phyloP scores from a whole-genome alignment of 768 basidiomycete genomes.

The Leccinum olivaceopallidum region DNA sequence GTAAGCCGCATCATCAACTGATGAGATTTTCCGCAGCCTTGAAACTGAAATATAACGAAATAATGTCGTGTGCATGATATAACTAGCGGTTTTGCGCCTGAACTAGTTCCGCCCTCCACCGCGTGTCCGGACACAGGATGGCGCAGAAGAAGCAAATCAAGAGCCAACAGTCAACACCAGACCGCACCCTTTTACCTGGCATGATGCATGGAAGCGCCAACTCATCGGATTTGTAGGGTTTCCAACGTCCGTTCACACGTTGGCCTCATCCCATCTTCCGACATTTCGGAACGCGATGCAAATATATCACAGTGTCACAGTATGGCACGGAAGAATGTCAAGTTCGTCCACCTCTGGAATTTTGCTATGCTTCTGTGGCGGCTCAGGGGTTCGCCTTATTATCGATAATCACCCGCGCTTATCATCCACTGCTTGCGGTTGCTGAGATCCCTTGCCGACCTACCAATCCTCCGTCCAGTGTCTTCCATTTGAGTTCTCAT shows the following conservation, averaged over 20 bases:
- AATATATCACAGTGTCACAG: conserved; percentile 22
- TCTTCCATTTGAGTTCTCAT: conserved; percentile 3
- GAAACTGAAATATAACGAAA: conserved; percentile 9
- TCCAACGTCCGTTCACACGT: conserved; percentile 21
- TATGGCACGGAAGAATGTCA: conserved; percentile 19
- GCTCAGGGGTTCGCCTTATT: conserved; percentile 18
- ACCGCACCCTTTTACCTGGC: background rate
- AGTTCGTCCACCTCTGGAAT: conserved; percentile 24
- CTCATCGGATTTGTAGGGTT: conserved; percentile 5
- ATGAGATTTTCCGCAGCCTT: conserved; percentile 10
- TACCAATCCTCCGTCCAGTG: background rate
- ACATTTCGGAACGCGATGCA: conserved; percentile 9
- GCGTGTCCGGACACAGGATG: background rate
- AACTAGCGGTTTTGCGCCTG: conserved; percentile 14
- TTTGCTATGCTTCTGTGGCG: conserved; percentile 30
- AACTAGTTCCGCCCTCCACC: conserved; percentile 5
- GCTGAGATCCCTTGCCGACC: conserved; percentile 3
- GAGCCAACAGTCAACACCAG: background rate
- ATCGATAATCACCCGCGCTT: conserved; percentile 28
- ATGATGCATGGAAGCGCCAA: conserved; percentile 1
- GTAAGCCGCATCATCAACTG: conserved; percentile 1
- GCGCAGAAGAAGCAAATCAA: conserved; percentile 6
- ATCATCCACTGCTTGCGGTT: conserved; percentile 15
- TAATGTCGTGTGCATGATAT: conserved; percentile 11
- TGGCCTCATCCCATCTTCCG: conserved; percentile 11